Conservation (phyloP, 352 stramenopile species). For the Globisporangium paroecandrum region DNA sequence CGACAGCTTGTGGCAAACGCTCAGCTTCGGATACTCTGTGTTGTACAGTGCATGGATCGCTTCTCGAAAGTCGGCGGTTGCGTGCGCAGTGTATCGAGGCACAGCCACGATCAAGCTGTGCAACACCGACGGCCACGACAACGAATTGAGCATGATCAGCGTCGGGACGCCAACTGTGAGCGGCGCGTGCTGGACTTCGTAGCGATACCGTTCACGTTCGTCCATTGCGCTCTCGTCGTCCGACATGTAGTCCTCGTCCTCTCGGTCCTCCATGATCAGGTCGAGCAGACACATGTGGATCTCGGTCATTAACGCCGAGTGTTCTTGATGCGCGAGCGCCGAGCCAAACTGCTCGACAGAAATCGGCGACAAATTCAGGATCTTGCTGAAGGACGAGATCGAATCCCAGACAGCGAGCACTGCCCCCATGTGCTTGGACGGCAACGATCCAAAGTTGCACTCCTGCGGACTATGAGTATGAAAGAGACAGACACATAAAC, state of each 20-base stretch:
- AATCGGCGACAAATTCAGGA: constrained; percentile 59
- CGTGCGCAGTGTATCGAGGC: constrained; percentile 56
- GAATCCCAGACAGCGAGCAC: constrained; percentile 78
- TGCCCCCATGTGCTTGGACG: constrained; percentile 39
- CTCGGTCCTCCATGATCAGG: constrained; percentile 73
- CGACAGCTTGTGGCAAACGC: constrained; percentile 63
- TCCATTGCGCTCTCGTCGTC: constrained; percentile 83
- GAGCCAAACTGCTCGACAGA: constrained; percentile 62
- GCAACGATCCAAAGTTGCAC: constrained; percentile 58
- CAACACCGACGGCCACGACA: constrained; percentile 79
- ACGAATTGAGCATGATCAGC: constrained; percentile 70
- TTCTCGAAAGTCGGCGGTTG: constrained; percentile 33
- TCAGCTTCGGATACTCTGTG: constrained; percentile 52
- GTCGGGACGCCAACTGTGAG: constrained; percentile 77
- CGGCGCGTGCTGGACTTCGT: constrained; percentile 75
- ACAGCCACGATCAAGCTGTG: constrained; percentile 64
- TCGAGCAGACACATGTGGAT: constrained; percentile 86
- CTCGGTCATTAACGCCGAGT: constrained; percentile 60
- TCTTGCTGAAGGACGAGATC: constrained; percentile 65
- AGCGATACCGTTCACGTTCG: constrained; percentile 74
- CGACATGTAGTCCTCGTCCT: constrained; percentile 84
- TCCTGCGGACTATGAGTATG: constrained; percentile 31
- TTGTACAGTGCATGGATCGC: constrained; percentile 44
- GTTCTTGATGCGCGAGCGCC: constrained; percentile 39
- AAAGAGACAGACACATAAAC: constrained; percentile 1